A percentile compares a stretch with the other conserved stretches of the same genome.
Evolutionary conservation across 1,284 basidiomycete genomes (phyloP).

Genomic region (Vanrija sp.): DNA sequence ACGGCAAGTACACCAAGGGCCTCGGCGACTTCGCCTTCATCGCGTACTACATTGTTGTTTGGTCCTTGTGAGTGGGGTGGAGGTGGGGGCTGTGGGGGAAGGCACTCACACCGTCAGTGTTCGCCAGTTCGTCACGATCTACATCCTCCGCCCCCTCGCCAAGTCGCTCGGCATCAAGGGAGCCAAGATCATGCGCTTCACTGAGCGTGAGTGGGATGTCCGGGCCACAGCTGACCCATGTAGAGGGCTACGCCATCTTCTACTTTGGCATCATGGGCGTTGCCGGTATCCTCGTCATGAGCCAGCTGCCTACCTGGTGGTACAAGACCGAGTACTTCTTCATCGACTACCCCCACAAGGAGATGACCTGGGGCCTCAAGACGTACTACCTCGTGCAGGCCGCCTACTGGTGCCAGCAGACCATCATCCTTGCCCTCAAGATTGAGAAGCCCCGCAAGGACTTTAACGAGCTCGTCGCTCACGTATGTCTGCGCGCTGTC

Average conservation of each 20-base stretch:
- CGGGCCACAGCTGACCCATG: not conserved
- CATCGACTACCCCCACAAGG: constrained; percentile 82
- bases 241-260: constrained; percentile 71
- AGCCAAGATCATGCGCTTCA: constrained; percentile 73
- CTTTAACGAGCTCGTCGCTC: constrained; percentile 73
- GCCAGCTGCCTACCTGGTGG: constrained; percentile 81
- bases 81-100: not conserved
- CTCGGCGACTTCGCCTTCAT: constrained; percentile 78
- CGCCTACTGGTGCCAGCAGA: constrained; percentile 92
- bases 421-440: constrained; percentile 75
- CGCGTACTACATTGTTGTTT: constrained; percentile 82
- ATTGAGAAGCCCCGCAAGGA: constrained; percentile 95
- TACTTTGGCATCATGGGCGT: constrained; percentile 71
- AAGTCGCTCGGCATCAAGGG: constrained; percentile 62
- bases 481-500: constrained; percentile 37
- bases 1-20: constrained; percentile 66
- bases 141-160: constrained; percentile 68
- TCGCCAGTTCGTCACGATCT: constrained; percentile 71
- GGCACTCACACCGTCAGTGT: constrained; percentile 46
- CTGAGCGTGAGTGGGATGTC: constrained; percentile 57
- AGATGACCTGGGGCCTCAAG: constrained; percentile 82
- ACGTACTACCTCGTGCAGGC: constrained; percentile 85
- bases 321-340: constrained; percentile 78
- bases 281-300: constrained; percentile 84
- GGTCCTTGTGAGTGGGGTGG: constrained; percentile 61